These are phyloP conservation scores for Daedaleopsis sinensis DNA, from an alignment of 768 basidiomycete genomes.

Conservation along the genomic window DNA sequence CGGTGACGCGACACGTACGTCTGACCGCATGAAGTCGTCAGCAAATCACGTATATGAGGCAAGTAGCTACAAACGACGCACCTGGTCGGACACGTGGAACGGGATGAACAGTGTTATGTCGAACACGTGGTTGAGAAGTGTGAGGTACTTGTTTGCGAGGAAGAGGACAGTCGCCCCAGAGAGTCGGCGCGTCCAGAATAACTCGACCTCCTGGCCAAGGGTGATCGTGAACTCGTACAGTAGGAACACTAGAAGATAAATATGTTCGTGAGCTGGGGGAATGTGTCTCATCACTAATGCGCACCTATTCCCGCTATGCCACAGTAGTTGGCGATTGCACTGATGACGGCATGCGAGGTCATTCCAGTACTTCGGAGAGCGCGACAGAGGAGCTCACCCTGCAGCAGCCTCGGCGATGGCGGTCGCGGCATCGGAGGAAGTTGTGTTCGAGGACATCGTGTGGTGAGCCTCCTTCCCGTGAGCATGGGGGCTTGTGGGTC, in stretches of 20 bases:
- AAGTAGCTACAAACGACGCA: not conserved
- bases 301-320: not conserved
- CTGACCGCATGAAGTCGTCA: too few species aligned
- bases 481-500: too few species aligned
- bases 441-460: too few species aligned
- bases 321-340: too few species aligned
- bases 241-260: not conserved
- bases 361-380: too few species aligned
- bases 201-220: not conserved
- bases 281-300: not conserved
- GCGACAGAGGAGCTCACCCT: too few species aligned
- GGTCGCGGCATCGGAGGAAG: too few species aligned
- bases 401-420: too few species aligned
- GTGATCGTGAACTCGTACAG: constrained; percentile 1
- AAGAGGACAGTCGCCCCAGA: not conserved
- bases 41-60: not conserved
- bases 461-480: too few species aligned
- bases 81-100: not conserved
- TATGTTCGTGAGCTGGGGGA: not conserved
- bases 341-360: too few species aligned
- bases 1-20: not conserved
- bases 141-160: not conserved
- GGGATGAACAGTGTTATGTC: not conserved
- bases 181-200: not conserved
- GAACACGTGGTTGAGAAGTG: not conserved